Percentiles rank a stretch among this genome's conserved stretches.
phyloP scores from a whole-genome alignment of 2,329 filamentous ascomycete species.

The Alternaria brassicae region DNA sequence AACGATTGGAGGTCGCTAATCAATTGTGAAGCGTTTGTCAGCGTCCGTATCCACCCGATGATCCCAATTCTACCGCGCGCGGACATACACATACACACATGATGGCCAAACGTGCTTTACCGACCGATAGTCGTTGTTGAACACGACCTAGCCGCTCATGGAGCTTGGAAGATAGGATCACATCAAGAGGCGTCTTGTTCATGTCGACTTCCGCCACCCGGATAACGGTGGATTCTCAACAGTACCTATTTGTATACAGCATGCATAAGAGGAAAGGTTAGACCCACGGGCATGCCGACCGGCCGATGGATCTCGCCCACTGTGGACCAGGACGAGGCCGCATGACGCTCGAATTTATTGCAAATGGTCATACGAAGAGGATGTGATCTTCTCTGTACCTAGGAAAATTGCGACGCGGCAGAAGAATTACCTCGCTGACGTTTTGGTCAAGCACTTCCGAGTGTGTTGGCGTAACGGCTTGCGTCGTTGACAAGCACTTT shows the following conservation, averaged over 20 bases:
- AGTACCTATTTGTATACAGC: slow-evolving; percentile 79
- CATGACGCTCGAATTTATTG: slow-evolving; percentile 79
- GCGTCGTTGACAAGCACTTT: slow-evolving; percentile 65
- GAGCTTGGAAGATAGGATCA: slow-evolving; percentile 64
- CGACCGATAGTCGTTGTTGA: slow-evolving; percentile 58
- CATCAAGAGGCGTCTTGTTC: slow-evolving; percentile 72
- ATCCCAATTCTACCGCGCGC: not conserved
- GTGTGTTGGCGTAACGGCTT: slow-evolving; percentile 62
- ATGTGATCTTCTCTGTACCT: slow-evolving; percentile 71
- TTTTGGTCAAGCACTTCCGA: slow-evolving; percentile 76
- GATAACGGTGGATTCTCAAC: slow-evolving; percentile 80
- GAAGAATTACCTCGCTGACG: slow-evolving; percentile 75
- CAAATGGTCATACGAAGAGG: slow-evolving; percentile 61
- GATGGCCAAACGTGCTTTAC: not conserved
- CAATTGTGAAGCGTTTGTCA: not conserved
- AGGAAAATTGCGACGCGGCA: slow-evolving; percentile 59
- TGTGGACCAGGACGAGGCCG: slow-evolving; percentile 70
- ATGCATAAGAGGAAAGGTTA: slow-evolving; percentile 71
- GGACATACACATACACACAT: not conserved
- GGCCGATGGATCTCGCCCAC: slow-evolving; percentile 71
- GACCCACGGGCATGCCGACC: slow-evolving; percentile 65
- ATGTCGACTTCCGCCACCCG: slow-evolving; percentile 78
- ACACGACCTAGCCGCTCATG: slow-evolving; percentile 66
- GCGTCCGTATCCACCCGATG: not conserved
- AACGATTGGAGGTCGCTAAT: not conserved